Evolutionary conservation across 106 monocot genomes (phyloP).

Genomic region (Posidonia australis): DNA sequence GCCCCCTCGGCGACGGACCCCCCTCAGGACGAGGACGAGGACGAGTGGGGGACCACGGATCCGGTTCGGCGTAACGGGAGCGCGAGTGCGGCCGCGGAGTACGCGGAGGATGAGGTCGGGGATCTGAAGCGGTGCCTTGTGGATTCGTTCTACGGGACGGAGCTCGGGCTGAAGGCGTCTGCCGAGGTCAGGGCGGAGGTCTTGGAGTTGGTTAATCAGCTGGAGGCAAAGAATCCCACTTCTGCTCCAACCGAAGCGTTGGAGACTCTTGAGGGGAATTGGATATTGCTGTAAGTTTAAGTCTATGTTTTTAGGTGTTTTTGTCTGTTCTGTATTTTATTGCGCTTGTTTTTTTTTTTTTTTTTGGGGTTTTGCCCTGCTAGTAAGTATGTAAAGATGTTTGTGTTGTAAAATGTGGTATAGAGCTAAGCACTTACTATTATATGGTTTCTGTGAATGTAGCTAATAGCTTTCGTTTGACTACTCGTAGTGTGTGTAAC

Average conservation of each 20-base stretch:
- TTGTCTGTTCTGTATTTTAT: neutral
- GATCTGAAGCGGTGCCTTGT: conserved; percentile 47
- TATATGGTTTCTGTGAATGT: too few relatives aligned
- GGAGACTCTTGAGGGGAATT: conserved; percentile 48
- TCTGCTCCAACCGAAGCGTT: conserved; percentile 32
- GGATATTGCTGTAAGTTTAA: conserved; percentile 52
- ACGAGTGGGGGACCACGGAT: conserved; percentile 7
- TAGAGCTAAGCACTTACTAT: too few relatives aligned
- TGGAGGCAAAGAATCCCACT: conserved; percentile 51
- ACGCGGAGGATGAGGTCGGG: conserved; percentile 2
- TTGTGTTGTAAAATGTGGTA: too few relatives aligned
- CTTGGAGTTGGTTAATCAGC: conserved; percentile 43
- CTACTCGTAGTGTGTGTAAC: too few relatives aligned
- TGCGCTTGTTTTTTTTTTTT: too few relatives aligned
- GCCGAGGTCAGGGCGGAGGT: conserved; percentile 44
- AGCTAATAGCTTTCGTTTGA: too few relatives aligned
- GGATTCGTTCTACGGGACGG: conserved; percentile 44
- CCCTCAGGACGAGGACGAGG: conserved; percentile 4
- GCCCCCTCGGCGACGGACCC: neutral
- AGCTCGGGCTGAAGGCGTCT: conserved; percentile 34
- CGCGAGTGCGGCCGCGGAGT: neutral
- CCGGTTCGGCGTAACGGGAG: neutral
- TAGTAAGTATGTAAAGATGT: too few relatives aligned
- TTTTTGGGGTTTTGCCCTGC: too few relatives aligned
- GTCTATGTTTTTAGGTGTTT: neutral